Conservation (phyloP, 306 rosid genomes). For the Castanea sativa region DNA sequence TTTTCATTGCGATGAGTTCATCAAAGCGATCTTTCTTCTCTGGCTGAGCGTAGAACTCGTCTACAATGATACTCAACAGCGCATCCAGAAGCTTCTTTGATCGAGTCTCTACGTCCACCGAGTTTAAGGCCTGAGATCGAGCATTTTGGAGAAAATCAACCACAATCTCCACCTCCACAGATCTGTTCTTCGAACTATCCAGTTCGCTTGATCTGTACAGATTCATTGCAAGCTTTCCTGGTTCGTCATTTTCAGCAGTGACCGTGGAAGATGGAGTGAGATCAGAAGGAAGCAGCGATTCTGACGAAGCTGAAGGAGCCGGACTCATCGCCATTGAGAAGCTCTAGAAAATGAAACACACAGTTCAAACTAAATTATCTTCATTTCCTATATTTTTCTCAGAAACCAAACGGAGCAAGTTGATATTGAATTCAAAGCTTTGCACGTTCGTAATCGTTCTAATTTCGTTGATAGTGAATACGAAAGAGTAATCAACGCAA, state of each 20-base stretch:
- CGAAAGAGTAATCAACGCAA: neutral
- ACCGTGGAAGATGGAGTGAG: neutral
- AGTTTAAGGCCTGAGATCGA: constrained; percentile 28
- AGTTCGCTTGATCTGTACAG: neutral
- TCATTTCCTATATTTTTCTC: neutral
- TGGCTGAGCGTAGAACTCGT: constrained; percentile 28
- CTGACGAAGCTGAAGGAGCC: constrained; percentile 5
- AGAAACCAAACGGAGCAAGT: neutral
- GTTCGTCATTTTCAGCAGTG: neutral
- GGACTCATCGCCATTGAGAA: neutral
- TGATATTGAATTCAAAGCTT: no score
- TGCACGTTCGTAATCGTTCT: no score
- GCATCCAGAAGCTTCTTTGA: constrained; percentile 53
- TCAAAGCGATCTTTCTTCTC: constrained; percentile 31
- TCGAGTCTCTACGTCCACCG: constrained; percentile 30
- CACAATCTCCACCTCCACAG: neutral
- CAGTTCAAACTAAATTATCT: neutral
- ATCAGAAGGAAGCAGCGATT: neutral
- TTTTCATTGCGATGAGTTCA: constrained; percentile 32
- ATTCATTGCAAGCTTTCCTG: neutral
- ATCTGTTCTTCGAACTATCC: neutral
- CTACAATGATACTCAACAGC: constrained; percentile 40
- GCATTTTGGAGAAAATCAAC: neutral
- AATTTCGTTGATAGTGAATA: no score
- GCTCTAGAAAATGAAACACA: constrained; percentile 19